Conservation (phyloP, 2,329 filamentous ascomycete species). For the Tricladium varicosporioides region DNA sequence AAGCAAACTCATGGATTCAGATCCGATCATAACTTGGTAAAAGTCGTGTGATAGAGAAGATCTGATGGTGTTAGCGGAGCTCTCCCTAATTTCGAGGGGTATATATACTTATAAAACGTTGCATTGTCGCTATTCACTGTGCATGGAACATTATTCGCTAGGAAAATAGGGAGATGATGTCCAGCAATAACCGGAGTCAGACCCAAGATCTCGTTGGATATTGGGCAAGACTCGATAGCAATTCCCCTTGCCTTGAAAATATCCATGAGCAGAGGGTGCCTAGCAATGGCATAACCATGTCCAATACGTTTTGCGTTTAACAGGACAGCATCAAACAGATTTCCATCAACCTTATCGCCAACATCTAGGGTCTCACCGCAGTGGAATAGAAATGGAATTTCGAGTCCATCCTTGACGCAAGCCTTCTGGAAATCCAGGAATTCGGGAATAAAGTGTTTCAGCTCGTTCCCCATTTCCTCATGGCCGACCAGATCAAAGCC, state of each 20-base stretch:
- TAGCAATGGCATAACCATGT: constrained; percentile 68
- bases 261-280: constrained; percentile 65
- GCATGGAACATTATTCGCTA: constrained; percentile 72
- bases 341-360: constrained; percentile 62
- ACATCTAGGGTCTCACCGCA: constrained; percentile 72
- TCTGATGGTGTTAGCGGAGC: constrained; percentile 38
- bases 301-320: constrained; percentile 68
- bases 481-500: constrained; percentile 69
- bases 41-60: constrained; percentile 74
- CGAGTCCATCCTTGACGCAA: constrained; percentile 46
- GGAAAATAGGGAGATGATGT: constrained; percentile 64
- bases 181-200: constrained; percentile 63
- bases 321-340: constrained; percentile 66
- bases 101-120: constrained; percentile 63
- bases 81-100: not conserved
- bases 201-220: constrained; percentile 74
- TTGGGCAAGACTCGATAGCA: constrained; percentile 74
- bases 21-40: constrained; percentile 72
- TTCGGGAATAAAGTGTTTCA: constrained; percentile 53
- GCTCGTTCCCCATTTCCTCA: constrained; percentile 63
- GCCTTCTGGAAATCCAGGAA: constrained; percentile 54
- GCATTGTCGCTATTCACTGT: constrained; percentile 75
- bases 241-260: constrained; percentile 62
- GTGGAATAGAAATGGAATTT: constrained; percentile 74
- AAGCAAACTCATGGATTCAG: constrained; percentile 62